These are phyloP conservation scores for Pseudogymnoascus sp. DNA, from an alignment of 2,329 filamentous ascomycete species.

Conservation along the genomic window DNA sequence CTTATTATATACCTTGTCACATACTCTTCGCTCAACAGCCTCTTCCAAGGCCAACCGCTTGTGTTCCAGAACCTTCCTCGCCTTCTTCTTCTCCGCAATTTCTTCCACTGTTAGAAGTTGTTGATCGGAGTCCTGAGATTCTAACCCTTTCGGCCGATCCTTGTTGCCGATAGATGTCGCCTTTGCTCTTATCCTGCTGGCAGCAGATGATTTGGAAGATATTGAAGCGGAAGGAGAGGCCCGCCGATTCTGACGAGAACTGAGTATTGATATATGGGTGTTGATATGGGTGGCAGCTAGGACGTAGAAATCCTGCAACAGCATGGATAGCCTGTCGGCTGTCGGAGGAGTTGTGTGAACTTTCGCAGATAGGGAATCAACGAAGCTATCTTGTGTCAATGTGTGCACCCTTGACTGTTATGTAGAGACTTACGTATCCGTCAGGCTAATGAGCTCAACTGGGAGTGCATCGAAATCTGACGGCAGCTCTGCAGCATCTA, in stretches of 20 bases:
- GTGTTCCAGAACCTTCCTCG: slow-evolving; percentile 67
- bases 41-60: slow-evolving; percentile 78
- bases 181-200: slow-evolving; percentile 50
- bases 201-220: slow-evolving; percentile 49
- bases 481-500: slow-evolving; percentile 14
- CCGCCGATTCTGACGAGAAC: slow-evolving; percentile 65
- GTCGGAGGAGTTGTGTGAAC: slow-evolving; percentile 77
- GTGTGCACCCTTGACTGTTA: slow-evolving; percentile 11
- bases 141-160: slow-evolving; percentile 40
- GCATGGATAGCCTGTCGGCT: slow-evolving; percentile 71
- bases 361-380: slow-evolving; percentile 81
- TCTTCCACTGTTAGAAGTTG: slow-evolving; percentile 90
- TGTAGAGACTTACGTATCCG: slow-evolving; percentile 59
- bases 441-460: slow-evolving; percentile 84
- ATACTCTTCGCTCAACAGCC: slow-evolving; percentile 78
- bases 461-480: slow-evolving; percentile 77
- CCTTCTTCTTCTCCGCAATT: slow-evolving; percentile 70
- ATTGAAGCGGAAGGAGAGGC: slow-evolving; percentile 47
- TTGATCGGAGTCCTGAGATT: slow-evolving; percentile 44
- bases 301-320: slow-evolving; percentile 92
- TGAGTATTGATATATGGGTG: slow-evolving; percentile 77
- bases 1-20: slow-evolving; percentile 75
- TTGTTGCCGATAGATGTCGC: slow-evolving; percentile 47
- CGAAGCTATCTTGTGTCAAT: slow-evolving; percentile 55
- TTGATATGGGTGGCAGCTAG: slow-evolving; percentile 73